Evolutionary conservation across 306 rosid species (phyloP).

Genomic region (Cicer bijugum): DNA sequence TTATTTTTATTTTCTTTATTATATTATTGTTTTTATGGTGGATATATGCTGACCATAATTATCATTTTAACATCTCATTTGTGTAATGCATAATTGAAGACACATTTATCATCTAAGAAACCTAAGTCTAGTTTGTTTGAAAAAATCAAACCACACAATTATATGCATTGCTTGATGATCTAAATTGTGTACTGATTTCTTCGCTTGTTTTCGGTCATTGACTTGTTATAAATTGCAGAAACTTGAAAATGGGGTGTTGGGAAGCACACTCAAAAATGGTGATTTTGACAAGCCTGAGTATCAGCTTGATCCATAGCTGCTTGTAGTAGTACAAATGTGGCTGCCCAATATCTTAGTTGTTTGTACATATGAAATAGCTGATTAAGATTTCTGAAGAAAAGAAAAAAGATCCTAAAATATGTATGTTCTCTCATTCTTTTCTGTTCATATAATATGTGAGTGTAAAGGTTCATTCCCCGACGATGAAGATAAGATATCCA

Average conservation of each 20-base stretch:
- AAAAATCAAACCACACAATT: slow-evolving; percentile 36
- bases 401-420: slow-evolving; percentile 25
- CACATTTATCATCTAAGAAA: slow-evolving; percentile 13
- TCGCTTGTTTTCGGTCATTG: slow-evolving; percentile 33
- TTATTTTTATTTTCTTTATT: not conserved
- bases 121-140: not conserved
- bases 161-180: slow-evolving; percentile 2
- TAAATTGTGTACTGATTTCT: slow-evolving; percentile 14
- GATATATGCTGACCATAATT: slow-evolving; percentile 23
- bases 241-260: slow-evolving; percentile 45
- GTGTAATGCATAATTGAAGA: not conserved
- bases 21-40: slow-evolving; percentile 18
- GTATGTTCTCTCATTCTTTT: slow-evolving; percentile 76
- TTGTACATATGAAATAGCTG: slow-evolving; percentile 61
- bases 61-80: slow-evolving; percentile 27
- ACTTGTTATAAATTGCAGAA: slow-evolving; percentile 54
- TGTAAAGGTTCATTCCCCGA: slow-evolving; percentile 50
- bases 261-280: slow-evolving; percentile 50
- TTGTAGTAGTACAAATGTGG: slow-evolving; percentile 21
- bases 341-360: slow-evolving; percentile 43
- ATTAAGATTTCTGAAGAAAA: slow-evolving; percentile 30
- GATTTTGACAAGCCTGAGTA: slow-evolving; percentile 65
- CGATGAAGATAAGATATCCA: slow-evolving; percentile 45
- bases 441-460: slow-evolving; percentile 72
- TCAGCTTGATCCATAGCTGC: slow-evolving; percentile 65